phyloP scores from a whole-genome alignment of 129 eudicot species.

The Sambucus nigra region DNA sequence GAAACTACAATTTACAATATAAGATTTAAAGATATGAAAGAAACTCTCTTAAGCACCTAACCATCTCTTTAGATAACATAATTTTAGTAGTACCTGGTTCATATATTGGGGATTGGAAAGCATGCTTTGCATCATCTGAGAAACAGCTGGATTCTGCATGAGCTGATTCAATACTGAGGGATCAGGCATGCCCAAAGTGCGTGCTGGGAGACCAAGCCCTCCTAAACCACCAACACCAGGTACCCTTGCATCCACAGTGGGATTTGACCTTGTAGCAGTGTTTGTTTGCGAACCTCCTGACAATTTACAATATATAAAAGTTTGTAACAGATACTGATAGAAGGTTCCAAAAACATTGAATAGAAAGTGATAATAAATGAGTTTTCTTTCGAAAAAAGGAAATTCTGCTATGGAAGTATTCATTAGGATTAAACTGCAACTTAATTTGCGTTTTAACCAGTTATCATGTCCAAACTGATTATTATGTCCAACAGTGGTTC shows the following conservation, averaged over 20 bases:
- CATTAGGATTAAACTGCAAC: background rate
- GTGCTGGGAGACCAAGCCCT: conserved; percentile 72
- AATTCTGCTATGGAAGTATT: background rate
- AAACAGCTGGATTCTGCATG: conserved; percentile 75
- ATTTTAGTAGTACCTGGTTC: conserved; percentile 52
- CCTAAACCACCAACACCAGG: conserved; percentile 57
- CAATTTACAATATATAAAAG: conserved; percentile 7
- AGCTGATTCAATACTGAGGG: conserved; percentile 39
- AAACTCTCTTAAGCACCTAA: conserved; percentile 1
- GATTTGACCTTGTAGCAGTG: conserved; percentile 38
- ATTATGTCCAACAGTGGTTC: too few species aligned
- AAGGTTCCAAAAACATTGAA: background rate
- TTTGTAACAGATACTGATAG: background rate
- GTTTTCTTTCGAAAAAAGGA: background rate
- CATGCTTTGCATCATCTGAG: conserved; percentile 93
- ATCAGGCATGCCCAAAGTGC: too few species aligned
- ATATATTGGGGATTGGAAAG: conserved; percentile 91
- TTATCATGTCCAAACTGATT: too few species aligned
- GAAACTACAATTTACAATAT: conserved; percentile 29
- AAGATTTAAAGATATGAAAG: background rate
- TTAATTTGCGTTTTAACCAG: too few species aligned
- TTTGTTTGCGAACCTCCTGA: conserved; percentile 53
- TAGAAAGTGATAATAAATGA: background rate
- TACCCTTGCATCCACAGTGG: conserved; percentile 41
- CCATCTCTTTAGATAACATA: background rate